A percentile compares a stretch with the other conserved stretches of the same genome.
Conservation (phyloP, 2,329 filamentous ascomycete genomes). For the Zymoseptoria crescenta region DNA sequence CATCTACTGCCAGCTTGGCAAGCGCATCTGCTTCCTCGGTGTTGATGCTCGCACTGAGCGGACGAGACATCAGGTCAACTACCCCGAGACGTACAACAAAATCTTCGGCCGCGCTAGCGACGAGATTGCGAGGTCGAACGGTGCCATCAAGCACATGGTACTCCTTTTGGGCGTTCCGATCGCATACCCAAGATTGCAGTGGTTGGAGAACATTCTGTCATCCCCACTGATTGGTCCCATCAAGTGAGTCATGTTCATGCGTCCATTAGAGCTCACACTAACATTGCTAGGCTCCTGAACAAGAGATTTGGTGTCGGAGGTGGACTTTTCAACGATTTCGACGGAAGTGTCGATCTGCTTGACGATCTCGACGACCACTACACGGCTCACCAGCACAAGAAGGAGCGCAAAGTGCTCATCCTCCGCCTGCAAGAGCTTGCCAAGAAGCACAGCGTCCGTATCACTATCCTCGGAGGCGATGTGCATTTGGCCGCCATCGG, state of each 20-base stretch:
- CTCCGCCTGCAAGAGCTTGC: conserved; percentile 54
- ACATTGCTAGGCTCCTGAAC: conserved; percentile 64
- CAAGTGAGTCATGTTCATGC: conserved; percentile 41
- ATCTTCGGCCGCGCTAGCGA: conserved; percentile 49
- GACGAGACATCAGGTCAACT: conserved; percentile 89
- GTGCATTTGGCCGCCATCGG: conserved; percentile 57
- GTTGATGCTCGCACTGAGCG: conserved; percentile 60
- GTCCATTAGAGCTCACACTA: not conserved
- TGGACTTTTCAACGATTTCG: conserved; percentile 85
- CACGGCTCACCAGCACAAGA: conserved; percentile 84
- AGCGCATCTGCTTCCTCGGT: conserved; percentile 56
- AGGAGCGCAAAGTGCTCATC: conserved; percentile 69
- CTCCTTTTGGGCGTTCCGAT: conserved; percentile 66
- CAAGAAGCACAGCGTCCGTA: conserved; percentile 47
- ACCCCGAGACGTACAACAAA: conserved; percentile 55
- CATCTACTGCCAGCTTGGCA: conserved; percentile 57
- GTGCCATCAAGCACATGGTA: conserved; percentile 55
- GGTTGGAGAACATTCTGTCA: conserved; percentile 81
- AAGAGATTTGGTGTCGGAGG: conserved; percentile 82
- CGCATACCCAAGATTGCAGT: conserved; percentile 67
- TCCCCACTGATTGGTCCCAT: conserved; percentile 73
- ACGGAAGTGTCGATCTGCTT: conserved; percentile 62
- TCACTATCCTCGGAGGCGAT: conserved; percentile 57
- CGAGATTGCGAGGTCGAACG: conserved; percentile 44
- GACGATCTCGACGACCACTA: conserved; percentile 67